Evolutionary conservation across 2,329 filamentous ascomycete species (phyloP).

Genomic region (Polytolypa hystricis): DNA sequence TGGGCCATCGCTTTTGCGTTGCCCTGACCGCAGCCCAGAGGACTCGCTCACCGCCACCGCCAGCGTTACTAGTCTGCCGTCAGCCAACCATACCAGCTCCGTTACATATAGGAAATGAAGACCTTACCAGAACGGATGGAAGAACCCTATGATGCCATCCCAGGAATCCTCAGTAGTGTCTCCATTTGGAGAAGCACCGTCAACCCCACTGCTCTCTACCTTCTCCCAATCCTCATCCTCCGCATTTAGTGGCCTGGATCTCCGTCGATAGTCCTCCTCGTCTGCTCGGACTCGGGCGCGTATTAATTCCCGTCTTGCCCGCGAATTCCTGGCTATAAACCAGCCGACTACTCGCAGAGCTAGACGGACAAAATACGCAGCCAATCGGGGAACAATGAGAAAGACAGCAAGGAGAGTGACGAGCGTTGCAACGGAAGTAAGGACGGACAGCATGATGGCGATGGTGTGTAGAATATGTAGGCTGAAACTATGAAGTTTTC

Average conservation of each 20-base stretch:
- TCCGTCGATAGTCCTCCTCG: conserved; percentile 25
- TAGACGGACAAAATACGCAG: conserved; percentile 22
- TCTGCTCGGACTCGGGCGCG: conserved; percentile 35
- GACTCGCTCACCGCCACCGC: conserved; percentile 88
- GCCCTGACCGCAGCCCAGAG: conserved; percentile 91
- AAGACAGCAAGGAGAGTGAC: conserved; percentile 24
- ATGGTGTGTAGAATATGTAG: background rate
- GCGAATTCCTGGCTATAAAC: conserved; percentile 52
- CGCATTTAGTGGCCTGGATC: conserved; percentile 19
- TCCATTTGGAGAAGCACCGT: conserved; percentile 34
- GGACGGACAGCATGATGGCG: conserved; percentile 17
- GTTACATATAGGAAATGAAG: background rate
- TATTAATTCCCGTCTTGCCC: conserved; percentile 49
- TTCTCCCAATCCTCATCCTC: conserved; percentile 62
- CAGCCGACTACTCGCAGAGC: conserved; percentile 43
- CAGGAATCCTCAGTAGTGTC: conserved; percentile 48
- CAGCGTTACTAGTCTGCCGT: conserved; percentile 61
- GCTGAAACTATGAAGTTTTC: background rate
- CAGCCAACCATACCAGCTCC: conserved; percentile 3
- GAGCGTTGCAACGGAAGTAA: conserved; percentile 21
- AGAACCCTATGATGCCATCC: conserved; percentile 85
- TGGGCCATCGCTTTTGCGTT: conserved; percentile 79
- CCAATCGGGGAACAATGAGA: conserved; percentile 25
- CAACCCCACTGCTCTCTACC: conserved; percentile 43
- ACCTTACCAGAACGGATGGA: conserved; percentile 86